Conservation (phyloP, 2,329 filamentous ascomycete genomes). For the Scedosporium minutisporum region DNA sequence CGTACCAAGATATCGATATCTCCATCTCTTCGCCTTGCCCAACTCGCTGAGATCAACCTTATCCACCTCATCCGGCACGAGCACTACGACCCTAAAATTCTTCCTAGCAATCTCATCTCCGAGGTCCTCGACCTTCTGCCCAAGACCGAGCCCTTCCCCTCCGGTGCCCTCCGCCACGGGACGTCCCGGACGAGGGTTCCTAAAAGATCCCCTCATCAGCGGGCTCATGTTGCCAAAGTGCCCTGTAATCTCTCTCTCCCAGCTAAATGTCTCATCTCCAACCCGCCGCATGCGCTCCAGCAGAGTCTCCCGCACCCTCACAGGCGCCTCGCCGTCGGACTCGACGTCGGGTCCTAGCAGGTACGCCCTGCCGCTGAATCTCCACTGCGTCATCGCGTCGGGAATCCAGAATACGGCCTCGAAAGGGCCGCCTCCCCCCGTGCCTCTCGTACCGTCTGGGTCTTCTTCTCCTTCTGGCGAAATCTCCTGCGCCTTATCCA, state of each 20-base stretch:
- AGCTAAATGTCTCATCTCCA: slow-evolving; percentile 55
- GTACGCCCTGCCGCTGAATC: slow-evolving; percentile 67
- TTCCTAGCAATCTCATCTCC: slow-evolving; percentile 59
- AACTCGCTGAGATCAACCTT: slow-evolving; percentile 61
- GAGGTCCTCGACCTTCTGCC: slow-evolving; percentile 60
- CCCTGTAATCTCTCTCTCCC: slow-evolving; percentile 67
- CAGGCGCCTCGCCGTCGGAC: slow-evolving; percentile 16
- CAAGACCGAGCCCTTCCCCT: slow-evolving; percentile 32
- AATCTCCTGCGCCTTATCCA: slow-evolving; percentile 73
- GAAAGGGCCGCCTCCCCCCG: slow-evolving; percentile 58
- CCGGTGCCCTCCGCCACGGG: slow-evolving; percentile 32
- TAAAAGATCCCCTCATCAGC: slow-evolving; percentile 67
- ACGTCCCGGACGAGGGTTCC: slow-evolving; percentile 59
- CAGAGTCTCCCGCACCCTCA: slow-evolving; percentile 50
- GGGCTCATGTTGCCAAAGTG: slow-evolving; percentile 88
- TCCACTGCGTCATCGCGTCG: slow-evolving; percentile 69
- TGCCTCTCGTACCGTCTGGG: slow-evolving; percentile 29
- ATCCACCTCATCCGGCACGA: slow-evolving; percentile 71
- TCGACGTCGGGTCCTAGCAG: slow-evolving; percentile 63
- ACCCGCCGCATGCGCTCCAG: slow-evolving; percentile 50
- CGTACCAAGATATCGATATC: slow-evolving; percentile 50
- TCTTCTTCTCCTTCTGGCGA: slow-evolving; percentile 34
- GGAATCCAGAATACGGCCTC: slow-evolving; percentile 79
- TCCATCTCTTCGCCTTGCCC: slow-evolving; percentile 51
- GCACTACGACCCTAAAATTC: slow-evolving; percentile 77